Evolutionary conservation across 2,329 filamentous ascomycete genomes (phyloP), one percentile per base, ranked within the genome.

Genomic region (Cytospora mali): DNA sequence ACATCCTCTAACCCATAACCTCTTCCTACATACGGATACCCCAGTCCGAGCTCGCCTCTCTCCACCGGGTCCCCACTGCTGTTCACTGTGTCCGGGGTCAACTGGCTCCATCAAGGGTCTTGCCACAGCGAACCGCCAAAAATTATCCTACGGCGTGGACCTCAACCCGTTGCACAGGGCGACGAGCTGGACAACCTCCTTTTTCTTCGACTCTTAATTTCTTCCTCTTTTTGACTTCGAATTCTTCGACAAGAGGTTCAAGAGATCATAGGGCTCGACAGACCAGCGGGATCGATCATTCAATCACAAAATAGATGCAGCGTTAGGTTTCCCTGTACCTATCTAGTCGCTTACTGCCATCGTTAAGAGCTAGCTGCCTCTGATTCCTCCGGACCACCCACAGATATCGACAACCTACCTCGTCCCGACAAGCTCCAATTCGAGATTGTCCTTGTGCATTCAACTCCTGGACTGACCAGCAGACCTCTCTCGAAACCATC

Each of bases 281-380:
- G 42, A 49, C 59, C 46, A 56, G 56, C 55, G 55, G 50, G 61
- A n/a, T 48, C 52, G 60, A 54, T 54, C 60, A 64, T 62, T 54
- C 58, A 54, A 65, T 61, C 62, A 65, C 64, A 21, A 61, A 56
- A 63, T 56, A 67, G 64, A 70, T 73, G 71, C 70, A 73, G 71
- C 72, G 73, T 75, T 74, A 67, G 67, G 65, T 74, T 72, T 68
- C 68, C 72, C 70, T 73, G 65, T 54, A 64, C 63, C 64, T 67
- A 65, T 60, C 64, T 55, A 57, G 54, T 50, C 62, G 62, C 56
- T 65, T 62, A 64, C 60, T 52, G 49, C 49, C 62, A 46, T 46
- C 42, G 16, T 23, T 35, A 54, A 18, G 48, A 48, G 35, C 58
- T 49, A 48, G 27, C 23, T 27, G 33, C 50, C 65, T 64, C 62